Base-by-base conservation (phyloP, 371 early-diverging fungal genomes). In the Mortierella sp. region DNA sequence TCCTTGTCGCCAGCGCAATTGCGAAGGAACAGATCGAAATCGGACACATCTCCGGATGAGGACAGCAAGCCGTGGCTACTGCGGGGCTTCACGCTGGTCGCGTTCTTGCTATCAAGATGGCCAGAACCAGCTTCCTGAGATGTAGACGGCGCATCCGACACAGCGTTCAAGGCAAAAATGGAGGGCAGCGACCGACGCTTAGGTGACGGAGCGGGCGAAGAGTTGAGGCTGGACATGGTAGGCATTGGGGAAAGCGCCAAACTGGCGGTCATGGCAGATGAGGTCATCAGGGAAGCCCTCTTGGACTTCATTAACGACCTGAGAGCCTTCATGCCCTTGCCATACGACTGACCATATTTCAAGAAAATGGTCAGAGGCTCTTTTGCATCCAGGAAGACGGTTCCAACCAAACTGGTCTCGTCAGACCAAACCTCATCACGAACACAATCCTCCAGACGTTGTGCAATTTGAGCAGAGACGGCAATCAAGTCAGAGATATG, bases 311-410 rank as follows among this genome's bases (percentile, higher is more conserved):
- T 47, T 34, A 76, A 46, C 13, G 76, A 31, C 42, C 70, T 56
- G 34, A 76, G 53, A 18, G 76, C 69, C 54, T 69, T 69, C 70
- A 76, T 76, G 34, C 76, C 76, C 55, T 76, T 76, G 24, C 65
- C 76, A 38, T 76, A 76, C n/a, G 76, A 60, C 38, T 76, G 76
- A 24, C 76, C 76, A 19, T 76, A 76, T 51, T 57, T 69, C 70
- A 76, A 65, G 41, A 76, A 76, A 51, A 69, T 65, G 23, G 70
- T 58, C 51, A 76, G 45, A 8, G 76, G 66, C n/a, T 76, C 76
- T 41, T 76, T 76, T 31, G 51, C 58, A 24, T 76, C 65, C 61
- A 76, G 52, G 39, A 76, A 76, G 55, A 69, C 58, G 52, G 69
- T 69, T 14, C 76, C 76, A 13, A 76, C 50, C 54, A 69, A 41